phyloP scores from a whole-genome alignment of 2,329 filamentous ascomycete genomes.

The Colletotrichum sp. region DNA sequence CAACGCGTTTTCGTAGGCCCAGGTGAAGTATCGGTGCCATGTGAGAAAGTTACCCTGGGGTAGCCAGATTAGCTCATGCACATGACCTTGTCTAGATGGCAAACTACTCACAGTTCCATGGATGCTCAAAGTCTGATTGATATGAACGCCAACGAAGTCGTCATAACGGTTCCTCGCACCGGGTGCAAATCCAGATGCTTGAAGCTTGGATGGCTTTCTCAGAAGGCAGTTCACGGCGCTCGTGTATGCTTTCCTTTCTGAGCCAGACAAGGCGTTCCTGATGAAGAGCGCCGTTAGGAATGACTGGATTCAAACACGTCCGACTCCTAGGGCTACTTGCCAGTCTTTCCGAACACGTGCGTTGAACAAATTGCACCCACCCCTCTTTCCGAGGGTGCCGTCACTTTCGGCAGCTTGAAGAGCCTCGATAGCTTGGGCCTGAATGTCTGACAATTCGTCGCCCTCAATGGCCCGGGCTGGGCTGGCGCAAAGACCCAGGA shows the following conservation, averaged over 20 bases:
- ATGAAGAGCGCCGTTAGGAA: neutral
- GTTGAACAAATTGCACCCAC: neutral
- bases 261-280: conserved; percentile 26
- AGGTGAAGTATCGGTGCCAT: conserved; percentile 17
- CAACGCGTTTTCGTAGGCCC: conserved; percentile 17
- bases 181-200: conserved; percentile 7
- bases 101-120: neutral
- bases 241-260: conserved; percentile 19
- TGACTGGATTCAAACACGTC: neutral
- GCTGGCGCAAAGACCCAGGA: neutral
- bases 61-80: neutral
- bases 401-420: neutral
- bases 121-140: conserved; percentile 11
- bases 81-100: neutral
- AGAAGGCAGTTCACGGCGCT: conserved; percentile 19
- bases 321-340: too few species aligned
- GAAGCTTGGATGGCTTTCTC: neutral
- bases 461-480: neutral
- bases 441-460: neutral
- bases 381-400: neutral
- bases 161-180: conserved; percentile 18
- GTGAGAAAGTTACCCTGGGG: conserved; percentile 12
- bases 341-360: neutral
- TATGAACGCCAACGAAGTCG: conserved; percentile 22
- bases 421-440: neutral